phyloP scores from a whole-genome alignment of 2,329 filamentous ascomycete genomes.

The Anthostomella pinea region DNA sequence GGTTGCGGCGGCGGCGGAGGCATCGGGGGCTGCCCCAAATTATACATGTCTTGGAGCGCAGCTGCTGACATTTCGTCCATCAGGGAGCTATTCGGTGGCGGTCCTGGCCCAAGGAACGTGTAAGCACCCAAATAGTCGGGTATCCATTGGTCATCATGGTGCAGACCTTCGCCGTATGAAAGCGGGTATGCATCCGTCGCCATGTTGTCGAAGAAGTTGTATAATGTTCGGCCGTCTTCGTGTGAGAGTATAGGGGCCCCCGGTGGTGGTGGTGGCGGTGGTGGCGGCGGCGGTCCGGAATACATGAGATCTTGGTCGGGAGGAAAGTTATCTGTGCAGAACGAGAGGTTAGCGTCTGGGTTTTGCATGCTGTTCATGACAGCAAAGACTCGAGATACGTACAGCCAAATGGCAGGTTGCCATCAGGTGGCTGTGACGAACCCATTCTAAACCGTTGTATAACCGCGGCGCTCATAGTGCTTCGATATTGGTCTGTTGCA shows the following conservation, averaged over 20 bases:
- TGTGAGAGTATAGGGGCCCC: conserved; percentile 65
- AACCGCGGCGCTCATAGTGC: conserved; percentile 51
- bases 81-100: conserved; percentile 30
- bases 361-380: conserved; percentile 9
- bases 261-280: conserved; percentile 60
- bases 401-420: conserved; percentile 66
- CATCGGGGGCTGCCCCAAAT: conserved; percentile 18
- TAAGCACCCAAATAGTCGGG: conserved; percentile 64
- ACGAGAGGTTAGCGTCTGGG: conserved; percentile 13
- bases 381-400: conserved; percentile 34
- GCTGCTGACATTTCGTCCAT: conserved; percentile 26
- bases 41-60: conserved; percentile 27
- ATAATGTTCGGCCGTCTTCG: conserved; percentile 56
- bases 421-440: conserved; percentile 55
- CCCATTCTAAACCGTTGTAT: conserved; percentile 57
- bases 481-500: conserved; percentile 15
- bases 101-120: conserved; percentile 59
- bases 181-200: conserved; percentile 48
- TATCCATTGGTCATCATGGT: conserved; percentile 50
- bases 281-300: conserved; percentile 53
- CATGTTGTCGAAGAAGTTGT: conserved; percentile 56
- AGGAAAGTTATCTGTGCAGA: conserved; percentile 20
- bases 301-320: conserved; percentile 31
- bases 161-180: conserved; percentile 50
- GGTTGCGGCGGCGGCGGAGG: conserved; percentile 29